phyloP scores from a whole-genome alignment of 148 eudicot species.

The Rhododendron henanense region DNA sequence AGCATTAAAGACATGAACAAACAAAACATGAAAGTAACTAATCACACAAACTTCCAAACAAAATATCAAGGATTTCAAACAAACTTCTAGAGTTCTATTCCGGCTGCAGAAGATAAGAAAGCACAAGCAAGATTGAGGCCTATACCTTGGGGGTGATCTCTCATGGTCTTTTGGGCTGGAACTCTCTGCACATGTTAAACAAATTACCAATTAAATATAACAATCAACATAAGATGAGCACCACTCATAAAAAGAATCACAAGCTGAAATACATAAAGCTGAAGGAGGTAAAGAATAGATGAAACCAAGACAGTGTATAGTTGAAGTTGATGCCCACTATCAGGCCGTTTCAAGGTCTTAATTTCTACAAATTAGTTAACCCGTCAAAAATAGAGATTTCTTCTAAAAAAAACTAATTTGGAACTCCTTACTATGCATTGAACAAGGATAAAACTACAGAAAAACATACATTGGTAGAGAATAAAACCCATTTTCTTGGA shows the following conservation, averaged over 20 bases:
- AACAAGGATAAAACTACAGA: too few relatives aligned
- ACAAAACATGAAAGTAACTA: neutral
- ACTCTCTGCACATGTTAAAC: slow-evolving; percentile 31
- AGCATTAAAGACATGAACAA: neutral
- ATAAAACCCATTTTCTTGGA: too few relatives aligned
- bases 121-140: neutral
- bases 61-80: neutral
- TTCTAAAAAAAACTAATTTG: too few relatives aligned
- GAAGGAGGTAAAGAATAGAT: slow-evolving; percentile 5
- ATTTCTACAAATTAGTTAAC: too few relatives aligned
- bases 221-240: neutral
- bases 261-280: neutral
- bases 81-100: neutral
- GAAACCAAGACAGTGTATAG: neutral
- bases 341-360: too few relatives aligned
- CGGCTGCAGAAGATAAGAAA: neutral
- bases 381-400: too few relatives aligned
- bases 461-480: too few relatives aligned
- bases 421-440: too few relatives aligned
- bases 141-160: slow-evolving; percentile 57
- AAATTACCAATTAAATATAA: neutral
- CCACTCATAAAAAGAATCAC: neutral
- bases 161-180: slow-evolving; percentile 36
- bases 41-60: neutral
- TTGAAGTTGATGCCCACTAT: too few relatives aligned